Base-by-base conservation (phyloP, 1,139 yeast genomes). In the Wickerhamomyces sp. region DNA sequence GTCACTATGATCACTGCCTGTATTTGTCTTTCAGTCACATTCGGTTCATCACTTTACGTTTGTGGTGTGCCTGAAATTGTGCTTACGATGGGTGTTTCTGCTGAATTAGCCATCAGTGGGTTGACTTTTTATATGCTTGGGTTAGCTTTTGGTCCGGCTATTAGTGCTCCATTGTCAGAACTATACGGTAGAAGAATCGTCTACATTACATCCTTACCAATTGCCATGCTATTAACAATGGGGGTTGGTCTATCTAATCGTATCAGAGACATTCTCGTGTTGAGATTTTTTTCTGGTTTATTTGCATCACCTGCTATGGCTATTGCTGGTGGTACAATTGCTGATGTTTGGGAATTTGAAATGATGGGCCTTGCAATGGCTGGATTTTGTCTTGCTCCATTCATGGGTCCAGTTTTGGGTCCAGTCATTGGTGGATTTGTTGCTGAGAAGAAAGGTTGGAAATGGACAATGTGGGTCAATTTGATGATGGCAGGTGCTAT, bases 241-340 rank as follows among this genome's bases (percentile, higher is more conserved):
- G 91, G 89, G 38, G 81, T 81, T 35, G 89, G 86, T 12, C 63
- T 80, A 39, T 63, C 85, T 1, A 57, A 65, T 20, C 72, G 79
- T 44, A 75, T 81, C 42, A 60, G 72, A 35, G 65, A 73, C 19
- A 65, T 84, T 26, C 62, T 85, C 32, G 81, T 86, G 2, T 62
- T 85, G 35, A 68, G 96, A 47, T 84, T 87, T 55, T 74, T 88
- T 47, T 72, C 88, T 25, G 96, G 96, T 4, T 66, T 82, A 22
- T 68, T 83, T 39, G 85, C 93, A 1, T 77, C 91, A 5, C 96
- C 96, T 5, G 88, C 94, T 0, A 67, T 88, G 54, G 79, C 94
- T 4, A 77, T 85, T 46, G 95, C 91, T 11, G 93, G 89, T 39
- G 96, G 95, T 40, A 77, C 94, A 4, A 72, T 87, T 41, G 70